phyloP scores from a whole-genome alignment of 345 rosid species.

The Brassica rapa region DNA sequence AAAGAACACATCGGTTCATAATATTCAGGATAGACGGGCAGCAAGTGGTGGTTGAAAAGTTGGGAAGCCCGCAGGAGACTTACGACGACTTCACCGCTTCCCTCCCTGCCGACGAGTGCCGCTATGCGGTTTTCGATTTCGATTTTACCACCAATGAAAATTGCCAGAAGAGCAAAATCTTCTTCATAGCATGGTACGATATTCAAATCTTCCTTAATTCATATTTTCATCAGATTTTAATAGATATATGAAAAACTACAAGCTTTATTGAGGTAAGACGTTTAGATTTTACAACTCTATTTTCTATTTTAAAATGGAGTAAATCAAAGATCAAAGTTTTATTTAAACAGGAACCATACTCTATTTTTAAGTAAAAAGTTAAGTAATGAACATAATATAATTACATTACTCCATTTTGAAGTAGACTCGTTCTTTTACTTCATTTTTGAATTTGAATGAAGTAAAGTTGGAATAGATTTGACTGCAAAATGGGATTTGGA shows the following conservation, averaged over 20 bases:
- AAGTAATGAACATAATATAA: too few species aligned
- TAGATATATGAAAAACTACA: background rate
- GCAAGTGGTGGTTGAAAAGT: constrained; percentile 61
- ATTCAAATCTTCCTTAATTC: background rate
- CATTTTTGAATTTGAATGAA: too few species aligned
- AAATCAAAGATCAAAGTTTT: too few species aligned
- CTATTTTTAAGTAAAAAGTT: too few species aligned
- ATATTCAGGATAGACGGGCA: constrained; percentile 72
- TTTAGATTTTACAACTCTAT: background rate
- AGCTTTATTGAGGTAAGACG: background rate
- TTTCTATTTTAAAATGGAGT: too few species aligned
- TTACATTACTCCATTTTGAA: too few species aligned
- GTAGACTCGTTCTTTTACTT: too few species aligned
- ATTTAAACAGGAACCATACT: too few species aligned
- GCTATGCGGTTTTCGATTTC: constrained; percentile 48
- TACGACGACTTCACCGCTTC: constrained; percentile 60
- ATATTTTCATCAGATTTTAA: background rate
- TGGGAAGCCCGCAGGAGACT: constrained; percentile 50
- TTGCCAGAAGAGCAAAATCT: constrained; percentile 73
- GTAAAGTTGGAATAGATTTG: too few species aligned
- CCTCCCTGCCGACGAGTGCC: constrained; percentile 64
- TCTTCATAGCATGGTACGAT: constrained; percentile 68
- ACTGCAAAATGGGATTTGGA: too few species aligned
- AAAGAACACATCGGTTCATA: constrained; percentile 61
- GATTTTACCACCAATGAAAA: constrained; percentile 68